These are phyloP conservation scores for Xylariaceae sp. DNA, from an alignment of 2,329 filamentous ascomycete genomes.

Conservation along the genomic window DNA sequence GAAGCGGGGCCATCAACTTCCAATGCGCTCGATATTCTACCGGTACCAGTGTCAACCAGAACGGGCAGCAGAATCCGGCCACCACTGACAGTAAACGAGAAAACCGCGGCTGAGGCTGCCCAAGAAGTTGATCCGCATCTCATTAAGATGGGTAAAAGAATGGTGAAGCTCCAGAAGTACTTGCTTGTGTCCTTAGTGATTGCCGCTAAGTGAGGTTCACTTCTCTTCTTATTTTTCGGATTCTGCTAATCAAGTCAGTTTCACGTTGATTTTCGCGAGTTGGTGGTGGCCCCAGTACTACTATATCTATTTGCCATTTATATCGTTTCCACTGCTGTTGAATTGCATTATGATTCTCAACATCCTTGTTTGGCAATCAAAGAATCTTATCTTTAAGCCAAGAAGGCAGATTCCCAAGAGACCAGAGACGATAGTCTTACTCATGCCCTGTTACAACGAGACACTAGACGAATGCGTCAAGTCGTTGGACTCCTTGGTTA, in stretches of 20 bases:
- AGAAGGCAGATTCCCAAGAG: conserved; percentile 37
- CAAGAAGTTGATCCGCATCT: no score
- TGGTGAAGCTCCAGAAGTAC: no score
- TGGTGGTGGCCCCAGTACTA: conserved; percentile 50
- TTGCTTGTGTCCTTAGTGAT: not conserved
- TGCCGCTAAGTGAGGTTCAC: no score
- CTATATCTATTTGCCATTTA: conserved; percentile 52
- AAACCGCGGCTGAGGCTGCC: no score
- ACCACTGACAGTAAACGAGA: no score
- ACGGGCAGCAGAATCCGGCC: no score
- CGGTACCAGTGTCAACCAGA: no score
- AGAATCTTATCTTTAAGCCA: conserved; percentile 40
- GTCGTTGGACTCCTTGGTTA: conserved; percentile 53
- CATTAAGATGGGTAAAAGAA: no score
- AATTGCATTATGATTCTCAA: conserved; percentile 51
- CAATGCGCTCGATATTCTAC: no score
- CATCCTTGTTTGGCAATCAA: conserved; percentile 42
- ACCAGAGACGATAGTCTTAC: conserved; percentile 52
- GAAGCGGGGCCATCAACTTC: no score
- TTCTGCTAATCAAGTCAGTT: conserved; percentile 15
- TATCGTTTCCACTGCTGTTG: conserved; percentile 50
- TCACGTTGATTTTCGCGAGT: conserved; percentile 40
- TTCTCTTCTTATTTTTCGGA: not conserved
- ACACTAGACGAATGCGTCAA: conserved; percentile 50
- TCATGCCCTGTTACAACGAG: conserved; percentile 58